Evolutionary conservation across 257 asterid species (phyloP), one percentile per base, ranked within the genome.

Genomic region (Solanum gracilifrons): DNA sequence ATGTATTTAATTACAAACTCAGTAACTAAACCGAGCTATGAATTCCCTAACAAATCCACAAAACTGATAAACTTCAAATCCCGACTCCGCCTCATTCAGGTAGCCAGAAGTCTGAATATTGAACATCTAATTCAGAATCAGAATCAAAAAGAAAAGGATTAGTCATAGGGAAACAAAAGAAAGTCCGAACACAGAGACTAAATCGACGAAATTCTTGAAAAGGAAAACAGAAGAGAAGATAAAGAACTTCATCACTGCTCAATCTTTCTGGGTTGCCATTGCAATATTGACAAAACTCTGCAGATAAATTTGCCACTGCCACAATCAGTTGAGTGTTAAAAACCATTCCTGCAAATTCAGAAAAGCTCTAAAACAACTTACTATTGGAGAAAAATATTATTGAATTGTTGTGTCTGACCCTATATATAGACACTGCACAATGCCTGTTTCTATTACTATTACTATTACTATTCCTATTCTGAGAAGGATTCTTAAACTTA

Each of bases 171-270:
- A 90, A 92, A 91, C 98, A 96, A 83, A 95, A 93, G 90, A 94
- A 90, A 79, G 93, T 92, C 92, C 98, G 95, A 60, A 96, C 88
- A 87, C 94, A 94, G 66, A 93, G 87, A 84, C 96, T 91, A 82
- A 96, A 87, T 46, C 97, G 97, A 88, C 92, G 93, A 92, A 96
- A 89, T 80, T 93, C 94, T 77, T 92, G 96, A 83, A 94, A 92
- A 32, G 99, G 99, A 92, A 93, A 91, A 89, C 94, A 94, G 89
- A 93, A 95, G 82, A 96, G 90, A 86, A 95, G 98, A 89, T 89
- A 91, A 66, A 95, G 95, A 83, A 93, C 93, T 87, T 94, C 94
- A 68, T 96, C 95, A 91, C 90, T 87, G 92, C 93, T 92, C 69
- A 96, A 91, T 72, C 92, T 91, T 89, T 95, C 98, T 0, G 98